Conservation (phyloP, 192 early-diverging fungal genomes). For the Gonapodya prolifera region DNA sequence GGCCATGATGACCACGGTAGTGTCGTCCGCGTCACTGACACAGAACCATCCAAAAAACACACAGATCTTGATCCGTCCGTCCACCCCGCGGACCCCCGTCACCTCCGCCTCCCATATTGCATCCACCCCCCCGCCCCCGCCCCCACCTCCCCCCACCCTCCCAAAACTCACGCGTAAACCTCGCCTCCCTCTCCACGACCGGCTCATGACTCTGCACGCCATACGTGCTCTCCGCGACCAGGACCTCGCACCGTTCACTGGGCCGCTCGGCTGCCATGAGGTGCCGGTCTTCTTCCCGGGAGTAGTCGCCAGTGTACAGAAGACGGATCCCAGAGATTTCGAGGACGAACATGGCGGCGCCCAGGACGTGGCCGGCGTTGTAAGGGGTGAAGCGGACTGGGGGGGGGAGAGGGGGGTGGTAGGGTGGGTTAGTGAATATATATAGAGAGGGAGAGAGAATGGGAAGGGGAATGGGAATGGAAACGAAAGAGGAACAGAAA, state of each 20-base stretch:
- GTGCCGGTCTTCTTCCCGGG: slow-evolving; percentile 96
- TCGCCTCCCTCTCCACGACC: slow-evolving; percentile 75
- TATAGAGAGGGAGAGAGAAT: slow-evolving; percentile 7
- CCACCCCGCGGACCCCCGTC: no score
- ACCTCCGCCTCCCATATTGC: no score
- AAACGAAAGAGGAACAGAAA: slow-evolving; percentile 4
- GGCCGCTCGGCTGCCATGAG: slow-evolving; percentile 93
- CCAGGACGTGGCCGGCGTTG: slow-evolving; percentile 97
- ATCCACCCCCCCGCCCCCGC: no score
- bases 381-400: slow-evolving; percentile 75
- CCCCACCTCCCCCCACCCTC: no score
- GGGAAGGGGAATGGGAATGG: background rate
- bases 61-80: no score
- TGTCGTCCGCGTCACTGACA: no score
- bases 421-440: slow-evolving; percentile 32
- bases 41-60: no score
- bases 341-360: slow-evolving; percentile 94
- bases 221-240: slow-evolving; percentile 94
- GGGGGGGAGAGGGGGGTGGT: no score
- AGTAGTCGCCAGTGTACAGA: slow-evolving; percentile 97
- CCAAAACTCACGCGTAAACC: slow-evolving; percentile 57
- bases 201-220: slow-evolving; percentile 95
- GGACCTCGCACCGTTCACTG: slow-evolving; percentile 63
- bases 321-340: slow-evolving; percentile 80
- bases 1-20: background rate